Conservation (phyloP, 176 grass and related monocot species). For the Carex parvula region DNA sequence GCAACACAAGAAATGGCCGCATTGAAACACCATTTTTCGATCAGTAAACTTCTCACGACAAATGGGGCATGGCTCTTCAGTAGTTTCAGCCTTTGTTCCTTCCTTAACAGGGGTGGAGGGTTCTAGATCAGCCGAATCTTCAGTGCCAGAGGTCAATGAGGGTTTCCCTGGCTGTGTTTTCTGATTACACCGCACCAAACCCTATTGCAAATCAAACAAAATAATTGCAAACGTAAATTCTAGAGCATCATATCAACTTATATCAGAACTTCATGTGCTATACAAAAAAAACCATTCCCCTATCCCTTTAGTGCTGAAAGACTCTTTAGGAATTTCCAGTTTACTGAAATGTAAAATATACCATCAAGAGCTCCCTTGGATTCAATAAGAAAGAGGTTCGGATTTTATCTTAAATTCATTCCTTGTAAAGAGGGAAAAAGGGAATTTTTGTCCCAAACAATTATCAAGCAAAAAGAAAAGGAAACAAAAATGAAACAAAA, state of each 20-base stretch:
- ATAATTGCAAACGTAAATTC: neutral
- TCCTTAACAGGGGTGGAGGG: conserved; percentile 27
- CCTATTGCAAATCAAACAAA: conserved; percentile 42
- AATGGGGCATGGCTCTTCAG: conserved; percentile 70
- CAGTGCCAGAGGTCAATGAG: conserved; percentile 34
- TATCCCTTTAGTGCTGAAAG: neutral
- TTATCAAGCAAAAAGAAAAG: neutral
- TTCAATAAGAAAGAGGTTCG: conserved; percentile 1
- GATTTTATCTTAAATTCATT: neutral
- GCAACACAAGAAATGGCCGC: conserved; percentile 90
- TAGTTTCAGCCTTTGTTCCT: conserved; percentile 37
- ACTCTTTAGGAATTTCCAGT: neutral
- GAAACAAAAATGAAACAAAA: neutral
- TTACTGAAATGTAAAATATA: neutral
- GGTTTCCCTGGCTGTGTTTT: conserved; percentile 24
- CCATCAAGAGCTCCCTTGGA: neutral
- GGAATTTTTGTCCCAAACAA: neutral
- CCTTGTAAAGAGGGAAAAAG: neutral
- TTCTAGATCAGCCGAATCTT: conserved; percentile 30
- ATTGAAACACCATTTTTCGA: conserved; percentile 92
- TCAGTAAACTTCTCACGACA: conserved; percentile 79
- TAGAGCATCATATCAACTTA: neutral
- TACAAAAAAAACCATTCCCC: neutral
- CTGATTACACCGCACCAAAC: conserved; percentile 48
- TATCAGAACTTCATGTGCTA: neutral